A percentile compares a stretch with the other conserved stretches of the same genome.
Evolutionary conservation across 2,329 filamentous ascomycete genomes (phyloP).

Genomic region (Rosellinia necatrix): DNA sequence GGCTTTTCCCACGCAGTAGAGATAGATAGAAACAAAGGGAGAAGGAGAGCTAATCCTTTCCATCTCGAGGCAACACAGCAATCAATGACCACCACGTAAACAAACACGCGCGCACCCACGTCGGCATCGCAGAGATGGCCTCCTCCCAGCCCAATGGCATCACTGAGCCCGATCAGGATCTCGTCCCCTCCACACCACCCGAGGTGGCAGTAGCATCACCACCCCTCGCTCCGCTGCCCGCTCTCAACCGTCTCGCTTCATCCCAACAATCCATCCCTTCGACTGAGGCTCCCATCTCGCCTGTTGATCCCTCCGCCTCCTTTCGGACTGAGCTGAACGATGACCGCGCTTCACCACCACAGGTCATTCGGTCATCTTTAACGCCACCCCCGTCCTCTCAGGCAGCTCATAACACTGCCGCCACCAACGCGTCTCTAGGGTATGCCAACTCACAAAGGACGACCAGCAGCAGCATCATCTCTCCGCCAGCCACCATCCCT

Average conservation of each 20-base stretch:
- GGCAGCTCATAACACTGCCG: slow-evolving; percentile 42
- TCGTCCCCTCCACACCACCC: slow-evolving; percentile 38
- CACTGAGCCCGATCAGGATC: slow-evolving; percentile 27
- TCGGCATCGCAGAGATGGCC: slow-evolving; percentile 43
- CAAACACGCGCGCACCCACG: neutral
- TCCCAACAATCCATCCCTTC: slow-evolving; percentile 62
- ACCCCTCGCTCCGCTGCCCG: slow-evolving; percentile 9
- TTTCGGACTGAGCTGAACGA: slow-evolving; percentile 58
- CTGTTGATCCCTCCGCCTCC: slow-evolving; percentile 53
- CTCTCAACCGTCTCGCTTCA: slow-evolving; percentile 33
- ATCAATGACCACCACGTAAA: neutral
- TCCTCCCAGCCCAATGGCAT: slow-evolving; percentile 40
- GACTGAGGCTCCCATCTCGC: slow-evolving; percentile 60
- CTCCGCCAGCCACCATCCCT: slow-evolving; percentile 55
- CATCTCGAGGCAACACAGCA: neutral
- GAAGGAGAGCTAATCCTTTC: no score
- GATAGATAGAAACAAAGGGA: no score
- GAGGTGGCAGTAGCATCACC: slow-evolving; percentile 17
- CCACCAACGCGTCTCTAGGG: slow-evolving; percentile 35
- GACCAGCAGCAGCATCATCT: slow-evolving; percentile 50
- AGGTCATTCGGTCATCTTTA: slow-evolving; percentile 60
- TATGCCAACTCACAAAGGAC: slow-evolving; percentile 52
- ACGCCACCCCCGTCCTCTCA: slow-evolving; percentile 64
- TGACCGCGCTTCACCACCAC: slow-evolving; percentile 47
- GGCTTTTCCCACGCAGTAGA: no score